Percentiles rank a stretch among this genome's conserved stretches.
These are phyloP conservation scores for Carallia brachiata DNA, from an alignment of 345 rosid genomes.

Conservation along the genomic window DNA sequence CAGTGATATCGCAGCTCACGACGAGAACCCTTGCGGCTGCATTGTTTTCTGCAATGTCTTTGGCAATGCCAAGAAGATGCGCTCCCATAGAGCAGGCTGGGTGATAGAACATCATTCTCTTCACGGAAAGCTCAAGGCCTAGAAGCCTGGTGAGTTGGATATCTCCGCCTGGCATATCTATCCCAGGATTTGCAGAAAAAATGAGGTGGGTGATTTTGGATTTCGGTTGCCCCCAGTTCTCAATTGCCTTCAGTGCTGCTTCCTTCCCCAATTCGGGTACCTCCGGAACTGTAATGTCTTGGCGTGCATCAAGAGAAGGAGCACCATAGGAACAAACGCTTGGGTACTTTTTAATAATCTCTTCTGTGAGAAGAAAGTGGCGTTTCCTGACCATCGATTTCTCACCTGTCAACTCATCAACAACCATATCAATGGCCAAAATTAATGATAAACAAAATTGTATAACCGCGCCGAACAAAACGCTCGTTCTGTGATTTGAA, in stretches of 20 bases:
- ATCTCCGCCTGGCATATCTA: constrained; percentile 23
- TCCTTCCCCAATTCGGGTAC: constrained; percentile 20
- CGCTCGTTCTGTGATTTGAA: too few relatives aligned
- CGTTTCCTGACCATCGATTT: constrained; percentile 21
- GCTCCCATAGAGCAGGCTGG: constrained; percentile 18
- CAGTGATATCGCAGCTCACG: constrained; percentile 17
- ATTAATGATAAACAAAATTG: background rate
- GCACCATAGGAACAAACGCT: constrained; percentile 9
- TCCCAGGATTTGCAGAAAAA: constrained; percentile 12
- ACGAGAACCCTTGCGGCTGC: constrained; percentile 18
- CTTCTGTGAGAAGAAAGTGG: constrained; percentile 9
- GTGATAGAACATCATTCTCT: constrained; percentile 18
- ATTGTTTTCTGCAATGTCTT: constrained; percentile 22
- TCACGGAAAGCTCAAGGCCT: constrained; percentile 14
- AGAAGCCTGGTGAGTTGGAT: constrained; percentile 20
- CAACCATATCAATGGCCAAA: background rate
- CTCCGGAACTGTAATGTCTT: constrained; percentile 15
- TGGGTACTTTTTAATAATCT: constrained; percentile 9
- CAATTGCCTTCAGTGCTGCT: constrained; percentile 19
- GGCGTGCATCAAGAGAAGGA: constrained; percentile 19
- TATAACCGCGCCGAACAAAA: too few relatives aligned
- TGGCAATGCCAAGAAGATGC: constrained; percentile 9
- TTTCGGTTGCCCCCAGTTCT: constrained; percentile 23
- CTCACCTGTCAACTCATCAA: constrained; percentile 7
- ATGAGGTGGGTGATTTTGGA: constrained; percentile 21